A percentile compares a stretch with the other conserved stretches of the same genome.
Conservation (phyloP, 305 asterid species). For the Fraxinus greggii region DNA sequence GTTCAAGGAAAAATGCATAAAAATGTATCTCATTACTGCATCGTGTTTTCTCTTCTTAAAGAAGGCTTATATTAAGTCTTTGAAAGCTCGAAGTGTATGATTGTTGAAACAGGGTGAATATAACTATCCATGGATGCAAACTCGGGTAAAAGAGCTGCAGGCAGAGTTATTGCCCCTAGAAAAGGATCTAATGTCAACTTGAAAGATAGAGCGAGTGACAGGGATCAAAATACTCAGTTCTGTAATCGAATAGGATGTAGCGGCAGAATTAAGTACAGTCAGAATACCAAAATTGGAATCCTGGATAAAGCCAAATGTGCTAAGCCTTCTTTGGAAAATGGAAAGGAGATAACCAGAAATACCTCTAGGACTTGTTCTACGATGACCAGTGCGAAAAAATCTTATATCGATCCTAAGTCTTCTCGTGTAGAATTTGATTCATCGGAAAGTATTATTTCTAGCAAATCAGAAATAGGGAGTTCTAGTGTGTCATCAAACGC, state of each 20-base stretch:
- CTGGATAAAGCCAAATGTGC: conserved; percentile 40
- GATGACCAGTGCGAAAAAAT: conserved; percentile 30
- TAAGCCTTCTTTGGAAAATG: conserved; percentile 46
- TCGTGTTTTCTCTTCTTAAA: neutral
- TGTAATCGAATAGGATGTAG: conserved; percentile 84
- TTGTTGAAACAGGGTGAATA: conserved; percentile 17
- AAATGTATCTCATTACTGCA: neutral
- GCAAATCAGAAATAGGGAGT: conserved; percentile 39
- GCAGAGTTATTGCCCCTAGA: conserved; percentile 38
- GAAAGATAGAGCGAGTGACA: conserved; percentile 32
- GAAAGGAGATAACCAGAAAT: conserved; percentile 40
- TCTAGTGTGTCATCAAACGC: conserved; percentile 34
- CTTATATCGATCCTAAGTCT: conserved; percentile 34
- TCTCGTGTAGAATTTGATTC: conserved; percentile 33
- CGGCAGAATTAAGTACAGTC: conserved; percentile 56
- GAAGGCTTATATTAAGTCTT: neutral
- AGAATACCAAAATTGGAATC: conserved; percentile 35
- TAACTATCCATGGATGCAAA: conserved; percentile 44
- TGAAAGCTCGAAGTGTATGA: neutral
- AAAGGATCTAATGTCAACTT: conserved; percentile 32
- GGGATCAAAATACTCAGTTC: conserved; percentile 48
- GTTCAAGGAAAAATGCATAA: neutral
- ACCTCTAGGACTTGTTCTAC: conserved; percentile 31
- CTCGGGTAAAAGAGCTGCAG: conserved; percentile 44
- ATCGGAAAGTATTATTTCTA: conserved; percentile 38